Evolutionary conservation across 1,284 basidiomycete genomes (phyloP), one percentile per base, ranked within the genome.

Genomic region (Rhodotorula sp.): DNA sequence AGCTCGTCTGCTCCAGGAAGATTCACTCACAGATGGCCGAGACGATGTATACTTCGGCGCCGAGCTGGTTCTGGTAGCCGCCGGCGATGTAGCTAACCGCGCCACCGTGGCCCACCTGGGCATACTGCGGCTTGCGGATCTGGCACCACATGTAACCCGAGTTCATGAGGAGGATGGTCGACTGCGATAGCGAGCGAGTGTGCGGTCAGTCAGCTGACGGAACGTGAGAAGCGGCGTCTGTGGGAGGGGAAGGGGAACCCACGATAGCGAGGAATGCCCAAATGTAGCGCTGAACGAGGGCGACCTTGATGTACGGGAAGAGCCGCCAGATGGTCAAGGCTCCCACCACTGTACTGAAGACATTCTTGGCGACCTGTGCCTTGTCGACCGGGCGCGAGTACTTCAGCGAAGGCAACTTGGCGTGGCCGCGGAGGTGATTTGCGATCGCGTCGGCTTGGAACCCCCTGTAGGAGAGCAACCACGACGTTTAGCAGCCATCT

Each of bases 101-200:
- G 82, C 88, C 83, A 44, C 80, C 76, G 0, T 74, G 76, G 6
- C 77, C 79, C 18, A 76, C 74, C 49, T 86, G 87, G 63, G 85
- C 84, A 78, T 87, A 93, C 3, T 94, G 94, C 67, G 87, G 86
- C 60, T 85, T 85, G 73, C 95, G 88, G 78, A 99, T 99, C 73
- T 89, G 89, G 76, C 91, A 93, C 84, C 96, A 99, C 96, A 99
- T 99, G 84, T 89, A 91, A 6, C 94, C 94, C 14, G 88, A 87
- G 17, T 88, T 95, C 88, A 95, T 94, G 76, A 91, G 82, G 46
- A 95, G 84, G 51, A 88, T 88, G 8, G 86, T 84, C 33, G 71
- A 60, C 76, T 78, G 68, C 26, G 17, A 49, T 15, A 20, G 7
- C 5, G 4, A n/a, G 44, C 2, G 3, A 1, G 29, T n/a, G n/a